Conservation (phyloP, 495 filamentous ascomycete genomes). For the Rhypophila decipiens region DNA sequence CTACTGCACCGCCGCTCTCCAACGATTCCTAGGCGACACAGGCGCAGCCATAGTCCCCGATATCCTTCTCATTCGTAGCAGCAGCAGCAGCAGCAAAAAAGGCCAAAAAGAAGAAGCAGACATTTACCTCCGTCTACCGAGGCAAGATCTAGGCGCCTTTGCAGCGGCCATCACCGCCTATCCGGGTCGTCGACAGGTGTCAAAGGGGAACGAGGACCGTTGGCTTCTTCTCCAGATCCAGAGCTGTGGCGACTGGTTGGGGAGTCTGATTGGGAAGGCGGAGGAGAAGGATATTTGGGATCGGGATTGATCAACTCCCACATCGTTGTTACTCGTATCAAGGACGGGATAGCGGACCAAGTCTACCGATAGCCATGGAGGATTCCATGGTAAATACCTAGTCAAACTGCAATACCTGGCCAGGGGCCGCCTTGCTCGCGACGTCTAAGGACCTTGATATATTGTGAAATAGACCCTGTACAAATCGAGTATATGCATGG, state of each 20-base stretch:
- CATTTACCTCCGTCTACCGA: slow-evolving; percentile 71
- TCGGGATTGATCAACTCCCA: slow-evolving; percentile 13
- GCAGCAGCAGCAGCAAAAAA: background rate
- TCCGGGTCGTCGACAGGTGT: too few species aligned
- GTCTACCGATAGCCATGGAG: too few species aligned
- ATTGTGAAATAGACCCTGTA: too few species aligned
- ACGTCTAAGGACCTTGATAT: too few species aligned
- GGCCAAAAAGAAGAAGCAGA: slow-evolving; percentile 12
- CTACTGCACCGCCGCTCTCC: slow-evolving; percentile 65
- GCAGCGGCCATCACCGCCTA: slow-evolving; percentile 60
- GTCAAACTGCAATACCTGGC: too few species aligned
- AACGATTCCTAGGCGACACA: slow-evolving; percentile 71
- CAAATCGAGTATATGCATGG: too few species aligned
- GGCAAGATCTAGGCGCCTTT: slow-evolving; percentile 54
- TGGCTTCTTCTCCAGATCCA: slow-evolving; percentile 27
- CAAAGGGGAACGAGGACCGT: background rate
- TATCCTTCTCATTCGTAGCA: slow-evolving; percentile 58
- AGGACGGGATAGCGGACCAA: too few species aligned
- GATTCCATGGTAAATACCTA: too few species aligned
- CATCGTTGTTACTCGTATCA: too few species aligned
- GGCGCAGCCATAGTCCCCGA: slow-evolving; percentile 76
- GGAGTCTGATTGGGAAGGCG: slow-evolving; percentile 32
- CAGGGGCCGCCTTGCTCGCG: too few species aligned
- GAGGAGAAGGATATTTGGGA: slow-evolving; percentile 33
- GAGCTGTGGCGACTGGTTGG: slow-evolving; percentile 42